These are phyloP conservation scores for Aspergillus ellipticus DNA, from an alignment of 495 filamentous ascomycete species.

Conservation along the genomic window DNA sequence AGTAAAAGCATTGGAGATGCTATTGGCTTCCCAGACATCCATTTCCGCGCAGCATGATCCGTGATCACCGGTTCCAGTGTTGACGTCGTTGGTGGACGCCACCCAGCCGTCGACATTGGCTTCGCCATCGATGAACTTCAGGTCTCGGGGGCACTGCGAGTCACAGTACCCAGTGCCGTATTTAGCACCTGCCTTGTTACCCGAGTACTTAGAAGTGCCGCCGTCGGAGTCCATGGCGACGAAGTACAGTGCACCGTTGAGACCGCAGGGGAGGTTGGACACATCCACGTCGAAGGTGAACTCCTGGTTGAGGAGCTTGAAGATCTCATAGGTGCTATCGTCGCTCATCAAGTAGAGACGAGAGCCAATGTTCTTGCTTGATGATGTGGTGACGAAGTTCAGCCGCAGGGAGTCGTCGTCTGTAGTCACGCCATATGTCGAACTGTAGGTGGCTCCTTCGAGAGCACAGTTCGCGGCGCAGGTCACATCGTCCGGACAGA, in stretches of 20 bases:
- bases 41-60: slow-evolving; percentile 72
- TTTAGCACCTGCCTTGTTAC: slow-evolving; percentile 64
- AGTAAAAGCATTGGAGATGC: slow-evolving; percentile 52
- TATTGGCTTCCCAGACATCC: slow-evolving; percentile 72
- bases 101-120: slow-evolving; percentile 60
- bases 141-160: slow-evolving; percentile 62
- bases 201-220: slow-evolving; percentile 45
- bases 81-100: slow-evolving; percentile 54
- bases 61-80: slow-evolving; percentile 55
- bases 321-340: slow-evolving; percentile 54
- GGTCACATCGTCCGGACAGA: slow-evolving; percentile 50
- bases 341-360: slow-evolving; percentile 58
- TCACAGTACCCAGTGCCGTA: slow-evolving; percentile 80
- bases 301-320: slow-evolving; percentile 58
- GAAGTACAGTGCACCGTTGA: slow-evolving; percentile 71
- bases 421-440: slow-evolving; percentile 54
- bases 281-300: slow-evolving; percentile 68
- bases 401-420: slow-evolving; percentile 52
- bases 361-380: slow-evolving; percentile 50
- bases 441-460: slow-evolving; percentile 56
- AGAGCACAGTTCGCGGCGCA: slow-evolving; percentile 59
- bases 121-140: slow-evolving; percentile 68
- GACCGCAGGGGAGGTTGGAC: slow-evolving; percentile 61
- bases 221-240: slow-evolving; percentile 62
- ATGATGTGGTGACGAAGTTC: slow-evolving; percentile 47